Conservation (phyloP, 768 basidiomycete species). For the Psilocybe azurescens region DNA sequence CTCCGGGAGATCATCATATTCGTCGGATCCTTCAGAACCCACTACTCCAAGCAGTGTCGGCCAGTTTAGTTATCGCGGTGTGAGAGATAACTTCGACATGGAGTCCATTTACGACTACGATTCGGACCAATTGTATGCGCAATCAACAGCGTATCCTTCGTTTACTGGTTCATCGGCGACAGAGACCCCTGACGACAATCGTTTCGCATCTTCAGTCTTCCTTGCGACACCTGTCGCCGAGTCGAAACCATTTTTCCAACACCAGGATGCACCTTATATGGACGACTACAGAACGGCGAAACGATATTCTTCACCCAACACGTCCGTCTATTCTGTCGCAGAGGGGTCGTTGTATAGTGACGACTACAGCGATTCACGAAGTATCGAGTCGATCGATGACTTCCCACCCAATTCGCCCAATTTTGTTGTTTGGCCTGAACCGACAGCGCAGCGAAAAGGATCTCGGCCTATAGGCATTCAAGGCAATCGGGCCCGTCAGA, state of each 20-base stretch:
- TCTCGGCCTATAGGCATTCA: slow-evolving; percentile 24
- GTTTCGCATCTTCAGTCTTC: slow-evolving; percentile 28
- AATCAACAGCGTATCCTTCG: slow-evolving; percentile 19
- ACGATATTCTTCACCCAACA: slow-evolving; percentile 31
- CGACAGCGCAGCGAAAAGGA: slow-evolving; percentile 3
- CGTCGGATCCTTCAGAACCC: slow-evolving; percentile 25
- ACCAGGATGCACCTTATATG: slow-evolving; percentile 17
- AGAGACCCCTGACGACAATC: slow-evolving; percentile 25
- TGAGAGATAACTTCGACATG: slow-evolving; percentile 16
- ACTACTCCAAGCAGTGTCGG: slow-evolving; percentile 22
- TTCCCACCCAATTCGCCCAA: slow-evolving; percentile 24
- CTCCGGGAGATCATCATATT: slow-evolving; percentile 24
- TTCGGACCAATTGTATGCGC: slow-evolving; percentile 14
- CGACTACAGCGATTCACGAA: slow-evolving; percentile 16
- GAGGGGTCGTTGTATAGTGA: slow-evolving; percentile 18
- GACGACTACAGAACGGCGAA: slow-evolving; percentile 26
- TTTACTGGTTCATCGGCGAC: slow-evolving; percentile 15
- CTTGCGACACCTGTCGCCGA: slow-evolving; percentile 27
- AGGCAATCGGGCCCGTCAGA: slow-evolving; percentile 8
- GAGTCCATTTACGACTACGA: slow-evolving; percentile 15
- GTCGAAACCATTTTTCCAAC: slow-evolving; percentile 22
- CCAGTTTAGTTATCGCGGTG: slow-evolving; percentile 1
- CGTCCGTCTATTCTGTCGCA: slow-evolving; percentile 29
- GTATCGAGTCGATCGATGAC: slow-evolving; percentile 8
- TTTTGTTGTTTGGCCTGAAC: slow-evolving; percentile 14